Conservation (phyloP, 2,329 filamentous ascomycete genomes). For the Clarireedia homoeocarpa region DNA sequence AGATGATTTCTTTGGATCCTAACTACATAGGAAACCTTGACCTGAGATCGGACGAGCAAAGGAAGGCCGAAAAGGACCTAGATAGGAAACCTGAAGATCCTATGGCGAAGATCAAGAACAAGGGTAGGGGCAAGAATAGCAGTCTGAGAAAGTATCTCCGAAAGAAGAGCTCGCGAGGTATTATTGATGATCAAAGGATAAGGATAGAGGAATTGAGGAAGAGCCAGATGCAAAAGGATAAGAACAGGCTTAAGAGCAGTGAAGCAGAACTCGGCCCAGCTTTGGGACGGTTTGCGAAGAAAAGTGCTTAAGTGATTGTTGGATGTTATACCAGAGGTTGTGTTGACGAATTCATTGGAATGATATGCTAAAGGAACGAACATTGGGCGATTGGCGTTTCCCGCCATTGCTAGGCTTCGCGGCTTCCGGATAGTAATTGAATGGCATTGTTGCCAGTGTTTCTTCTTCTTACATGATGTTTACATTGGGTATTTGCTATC, state of each 20-base stretch:
- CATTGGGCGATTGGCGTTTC: slow-evolving; percentile 5
- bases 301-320: slow-evolving; percentile 32
- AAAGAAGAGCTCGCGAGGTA: slow-evolving; percentile 87
- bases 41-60: slow-evolving; percentile 68
- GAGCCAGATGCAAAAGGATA: slow-evolving; percentile 57
- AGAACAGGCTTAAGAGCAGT: slow-evolving; percentile 58
- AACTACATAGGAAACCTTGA: slow-evolving; percentile 88
- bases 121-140: slow-evolving; percentile 82
- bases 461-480: too few relatives aligned
- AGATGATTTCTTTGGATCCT: slow-evolving; percentile 94
- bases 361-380: neutral
- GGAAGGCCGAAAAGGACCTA: slow-evolving; percentile 68
- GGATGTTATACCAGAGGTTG: neutral
- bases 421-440: too few relatives aligned
- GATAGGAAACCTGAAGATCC: slow-evolving; percentile 57
- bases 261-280: slow-evolving; percentile 76
- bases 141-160: slow-evolving; percentile 79
- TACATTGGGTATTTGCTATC: neutral
- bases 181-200: slow-evolving; percentile 91
- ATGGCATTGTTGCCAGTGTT: too few relatives aligned
- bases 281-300: slow-evolving; percentile 75
- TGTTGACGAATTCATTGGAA: too few relatives aligned
- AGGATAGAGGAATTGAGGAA: slow-evolving; percentile 76
- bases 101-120: slow-evolving; percentile 61
- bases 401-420: neutral